phyloP scores from a whole-genome alignment of 805 yeast species.

The Spathaspora gorwiae region DNA sequence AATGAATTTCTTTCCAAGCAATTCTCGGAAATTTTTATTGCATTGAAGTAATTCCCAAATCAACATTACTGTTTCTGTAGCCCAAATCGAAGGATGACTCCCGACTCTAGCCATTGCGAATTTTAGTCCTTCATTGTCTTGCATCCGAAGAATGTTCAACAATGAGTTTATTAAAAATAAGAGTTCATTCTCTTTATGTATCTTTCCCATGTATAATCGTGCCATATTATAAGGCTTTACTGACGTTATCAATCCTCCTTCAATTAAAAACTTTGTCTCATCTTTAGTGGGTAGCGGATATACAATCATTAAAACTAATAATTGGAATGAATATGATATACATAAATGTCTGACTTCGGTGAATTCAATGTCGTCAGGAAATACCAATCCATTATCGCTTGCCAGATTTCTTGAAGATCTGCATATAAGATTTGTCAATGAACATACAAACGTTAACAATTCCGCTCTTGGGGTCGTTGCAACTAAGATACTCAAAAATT shows the following conservation, averaged over 20 bases:
- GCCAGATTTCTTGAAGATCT: constrained; percentile 40
- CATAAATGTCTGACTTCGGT: constrained; percentile 42
- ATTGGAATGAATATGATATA: constrained; percentile 55
- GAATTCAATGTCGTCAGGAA: constrained; percentile 20
- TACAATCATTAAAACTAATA: constrained; percentile 55
- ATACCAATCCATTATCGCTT: constrained; percentile 43
- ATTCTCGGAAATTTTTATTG: constrained; percentile 51
- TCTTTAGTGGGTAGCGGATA: constrained; percentile 54
- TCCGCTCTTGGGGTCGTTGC: constrained; percentile 46
- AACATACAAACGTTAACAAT: constrained; percentile 53
- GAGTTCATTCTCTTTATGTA: constrained; percentile 54
- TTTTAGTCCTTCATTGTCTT: constrained; percentile 26
- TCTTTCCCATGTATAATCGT: constrained; percentile 46
- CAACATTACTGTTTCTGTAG: constrained; percentile 55
- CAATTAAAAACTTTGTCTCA: constrained; percentile 33
- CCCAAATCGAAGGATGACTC: constrained; percentile 36
- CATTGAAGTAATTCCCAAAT: constrained; percentile 77
- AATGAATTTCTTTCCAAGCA: constrained; percentile 37
- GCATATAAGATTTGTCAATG: constrained; percentile 62
- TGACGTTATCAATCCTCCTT: constrained; percentile 21
- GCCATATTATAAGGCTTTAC: constrained; percentile 44
- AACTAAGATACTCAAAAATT: constrained; percentile 54
- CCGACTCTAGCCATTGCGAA: constrained; percentile 4
- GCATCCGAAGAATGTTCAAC: constrained; percentile 42
- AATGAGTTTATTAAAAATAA: constrained; percentile 45